phyloP scores from a whole-genome alignment of 2,329 filamentous ascomycete genomes.

The Stagonosporopsis cucurbitacearum region DNA sequence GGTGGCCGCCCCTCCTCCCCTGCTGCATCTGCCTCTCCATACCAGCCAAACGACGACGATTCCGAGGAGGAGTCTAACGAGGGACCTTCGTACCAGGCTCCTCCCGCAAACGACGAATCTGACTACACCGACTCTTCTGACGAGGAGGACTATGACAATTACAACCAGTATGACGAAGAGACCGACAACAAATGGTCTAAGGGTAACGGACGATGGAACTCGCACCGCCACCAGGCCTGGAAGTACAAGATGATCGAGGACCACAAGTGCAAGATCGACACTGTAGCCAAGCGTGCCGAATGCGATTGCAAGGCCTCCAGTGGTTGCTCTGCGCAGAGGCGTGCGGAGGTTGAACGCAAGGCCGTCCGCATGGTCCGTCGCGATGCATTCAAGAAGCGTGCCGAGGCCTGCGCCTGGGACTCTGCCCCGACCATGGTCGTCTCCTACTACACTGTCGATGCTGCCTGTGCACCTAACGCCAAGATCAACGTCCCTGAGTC shows the following conservation, averaged over 20 bases:
- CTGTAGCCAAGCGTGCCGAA: conserved; percentile 21
- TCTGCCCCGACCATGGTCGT: conserved; percentile 53
- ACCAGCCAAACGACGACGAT: conserved; percentile 8
- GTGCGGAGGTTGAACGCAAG: conserved; percentile 39
- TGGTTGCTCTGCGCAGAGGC: conserved; percentile 28
- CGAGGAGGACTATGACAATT: conserved; percentile 5
- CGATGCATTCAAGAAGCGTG: conserved; percentile 36
- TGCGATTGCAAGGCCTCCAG: conserved; percentile 33
- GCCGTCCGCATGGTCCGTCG: conserved; percentile 42
- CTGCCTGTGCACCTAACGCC: conserved; percentile 45
- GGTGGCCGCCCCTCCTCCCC: conserved; percentile 8
- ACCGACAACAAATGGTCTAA: conserved; percentile 6
- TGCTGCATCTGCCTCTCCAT: conserved; percentile 8
- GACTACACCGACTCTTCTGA: conserved; percentile 3
- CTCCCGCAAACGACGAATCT: conserved; percentile 9
- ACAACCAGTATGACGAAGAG: conserved; percentile 6
- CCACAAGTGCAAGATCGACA: conserved; percentile 40
- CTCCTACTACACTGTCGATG: conserved; percentile 49
- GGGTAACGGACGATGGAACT: conserved; percentile 5
- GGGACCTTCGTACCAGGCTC: conserved; percentile 7
- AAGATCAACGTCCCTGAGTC: conserved; percentile 31
- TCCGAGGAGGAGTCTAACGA: conserved; percentile 3
- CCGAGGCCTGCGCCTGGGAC: conserved; percentile 45
- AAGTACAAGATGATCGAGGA: conserved; percentile 38
- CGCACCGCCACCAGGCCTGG: conserved; percentile 12